A percentile compares a stretch with the other conserved stretches of the same genome.
These are phyloP conservation scores for Pseudomassariella vexata DNA, from an alignment of 2,329 filamentous ascomycete genomes.

Conservation along the genomic window DNA sequence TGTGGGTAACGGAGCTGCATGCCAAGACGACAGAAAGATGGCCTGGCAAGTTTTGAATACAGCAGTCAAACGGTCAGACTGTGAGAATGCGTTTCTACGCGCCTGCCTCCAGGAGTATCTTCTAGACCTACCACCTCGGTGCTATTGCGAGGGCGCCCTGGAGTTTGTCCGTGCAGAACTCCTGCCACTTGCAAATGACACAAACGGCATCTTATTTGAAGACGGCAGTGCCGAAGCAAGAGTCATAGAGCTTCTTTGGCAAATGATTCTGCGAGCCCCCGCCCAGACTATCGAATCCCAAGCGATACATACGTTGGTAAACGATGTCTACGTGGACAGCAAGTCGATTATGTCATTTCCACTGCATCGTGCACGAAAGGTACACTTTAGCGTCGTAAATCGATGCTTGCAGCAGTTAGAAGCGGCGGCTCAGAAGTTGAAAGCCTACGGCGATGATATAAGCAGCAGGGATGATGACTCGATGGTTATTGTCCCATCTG, in stretches of 20 bases:
- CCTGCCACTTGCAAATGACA: constrained; percentile 38
- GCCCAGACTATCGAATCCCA: constrained; percentile 58
- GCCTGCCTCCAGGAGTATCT: constrained; percentile 52
- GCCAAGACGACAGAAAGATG: constrained; percentile 53
- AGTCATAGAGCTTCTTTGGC: constrained; percentile 73
- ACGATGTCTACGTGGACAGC: constrained; percentile 63
- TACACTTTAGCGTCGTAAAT: constrained; percentile 66
- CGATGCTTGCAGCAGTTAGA: constrained; percentile 68
- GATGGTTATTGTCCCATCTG: constrained; percentile 45
- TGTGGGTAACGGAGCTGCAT: constrained; percentile 58
- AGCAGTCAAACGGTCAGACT: constrained; percentile 32
- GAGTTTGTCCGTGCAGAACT: constrained; percentile 55
- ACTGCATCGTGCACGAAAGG: constrained; percentile 41
- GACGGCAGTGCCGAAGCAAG: constrained; percentile 44
- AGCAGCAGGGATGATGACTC: constrained; percentile 42
- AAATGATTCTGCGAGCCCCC: constrained; percentile 66
- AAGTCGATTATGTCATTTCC: constrained; percentile 43
- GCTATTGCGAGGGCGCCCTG: constrained; percentile 56
- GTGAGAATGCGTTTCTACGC: constrained; percentile 50
- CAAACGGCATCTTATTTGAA: constrained; percentile 41
- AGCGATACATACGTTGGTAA: constrained; percentile 66
- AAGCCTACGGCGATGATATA: constrained; percentile 36
- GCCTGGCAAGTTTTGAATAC: constrained; percentile 64
- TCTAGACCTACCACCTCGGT: constrained; percentile 48
- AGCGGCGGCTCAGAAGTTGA: constrained; percentile 53